Evolutionary conservation across 2,329 filamentous ascomycete species (phyloP).

Genomic region (Aspergillus quadrilineatus): DNA sequence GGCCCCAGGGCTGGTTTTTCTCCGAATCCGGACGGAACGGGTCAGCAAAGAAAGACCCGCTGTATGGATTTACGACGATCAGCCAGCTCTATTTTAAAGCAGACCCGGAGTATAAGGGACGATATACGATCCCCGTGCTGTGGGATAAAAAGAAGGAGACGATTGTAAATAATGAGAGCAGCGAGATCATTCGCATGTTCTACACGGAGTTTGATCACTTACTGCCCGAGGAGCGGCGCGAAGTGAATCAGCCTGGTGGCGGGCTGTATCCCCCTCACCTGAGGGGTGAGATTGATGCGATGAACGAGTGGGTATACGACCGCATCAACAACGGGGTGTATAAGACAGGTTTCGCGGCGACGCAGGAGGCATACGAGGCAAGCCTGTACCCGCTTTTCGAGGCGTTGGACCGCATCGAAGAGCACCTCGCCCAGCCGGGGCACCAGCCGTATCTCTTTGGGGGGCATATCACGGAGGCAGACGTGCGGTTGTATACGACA

Average conservation of each 20-base stretch:
- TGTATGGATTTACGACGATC: constrained; percentile 70
- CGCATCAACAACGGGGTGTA: constrained; percentile 57
- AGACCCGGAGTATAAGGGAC: constrained; percentile 65
- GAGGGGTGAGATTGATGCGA: constrained; percentile 65
- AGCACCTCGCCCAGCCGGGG: constrained; percentile 55
- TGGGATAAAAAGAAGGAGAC: constrained; percentile 73
- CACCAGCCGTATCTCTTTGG: constrained; percentile 71
- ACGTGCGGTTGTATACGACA: constrained; percentile 69
- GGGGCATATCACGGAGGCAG: constrained; percentile 70
- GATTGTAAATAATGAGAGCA: constrained; percentile 86
- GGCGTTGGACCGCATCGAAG: constrained; percentile 70
- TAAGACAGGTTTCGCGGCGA: constrained; percentile 71
- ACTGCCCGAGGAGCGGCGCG: constrained; percentile 57
- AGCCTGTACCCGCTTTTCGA: constrained; percentile 69
- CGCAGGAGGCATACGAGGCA: constrained; percentile 72
- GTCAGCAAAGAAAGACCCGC: constrained; percentile 61
- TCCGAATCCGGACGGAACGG: constrained; percentile 54
- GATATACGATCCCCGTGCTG: constrained; percentile 79
- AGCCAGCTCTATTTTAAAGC: constrained; percentile 73
- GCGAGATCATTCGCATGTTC: constrained; percentile 84
- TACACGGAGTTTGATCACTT: constrained; percentile 71
- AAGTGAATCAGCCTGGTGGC: constrained; percentile 51
- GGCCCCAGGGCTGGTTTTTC: constrained; percentile 70
- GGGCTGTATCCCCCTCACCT: constrained; percentile 66
- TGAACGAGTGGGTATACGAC: constrained; percentile 74